phyloP scores from a whole-genome alignment of 257 asterid species.

The Thymus mandschuricus region DNA sequence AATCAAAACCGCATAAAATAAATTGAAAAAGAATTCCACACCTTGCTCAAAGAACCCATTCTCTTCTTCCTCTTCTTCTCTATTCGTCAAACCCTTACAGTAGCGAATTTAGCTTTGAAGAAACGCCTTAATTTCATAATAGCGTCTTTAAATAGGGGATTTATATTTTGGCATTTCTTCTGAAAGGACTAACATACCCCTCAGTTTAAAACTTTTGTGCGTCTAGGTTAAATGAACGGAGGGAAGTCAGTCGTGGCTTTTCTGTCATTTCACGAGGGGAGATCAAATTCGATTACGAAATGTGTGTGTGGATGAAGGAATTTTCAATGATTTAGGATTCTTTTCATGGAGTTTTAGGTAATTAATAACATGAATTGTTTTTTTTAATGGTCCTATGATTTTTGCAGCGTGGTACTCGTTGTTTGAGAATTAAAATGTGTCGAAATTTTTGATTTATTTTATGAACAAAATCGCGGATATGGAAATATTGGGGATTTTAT shows the following conservation, averaged over 20 bases:
- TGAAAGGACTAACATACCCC: constrained; percentile 34
- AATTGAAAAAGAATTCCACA: constrained; percentile 12
- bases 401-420: too few relatives aligned
- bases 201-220: neutral
- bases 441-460: too few relatives aligned
- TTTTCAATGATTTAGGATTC: too few relatives aligned
- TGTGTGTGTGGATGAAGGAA: too few relatives aligned
- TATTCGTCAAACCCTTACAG: neutral
- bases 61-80: constrained; percentile 2
- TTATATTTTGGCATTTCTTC: neutral
- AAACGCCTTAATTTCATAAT: constrained; percentile 19
- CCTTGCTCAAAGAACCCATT: constrained; percentile 53
- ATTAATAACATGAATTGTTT: neutral
- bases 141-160: neutral
- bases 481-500: too few relatives aligned
- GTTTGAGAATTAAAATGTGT: too few relatives aligned
- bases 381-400: too few relatives aligned
- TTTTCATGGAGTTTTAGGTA: too few relatives aligned
- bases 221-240: constrained; percentile 47
- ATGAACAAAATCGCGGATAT: too few relatives aligned
- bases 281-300: too few relatives aligned
- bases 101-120: constrained; percentile 25
- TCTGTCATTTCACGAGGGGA: neutral
- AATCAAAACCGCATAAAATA: neutral
- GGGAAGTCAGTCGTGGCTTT: constrained; percentile 8